phyloP scores from a whole-genome alignment of 2,329 filamentous ascomycete genomes.

The Fusarium globosum region DNA sequence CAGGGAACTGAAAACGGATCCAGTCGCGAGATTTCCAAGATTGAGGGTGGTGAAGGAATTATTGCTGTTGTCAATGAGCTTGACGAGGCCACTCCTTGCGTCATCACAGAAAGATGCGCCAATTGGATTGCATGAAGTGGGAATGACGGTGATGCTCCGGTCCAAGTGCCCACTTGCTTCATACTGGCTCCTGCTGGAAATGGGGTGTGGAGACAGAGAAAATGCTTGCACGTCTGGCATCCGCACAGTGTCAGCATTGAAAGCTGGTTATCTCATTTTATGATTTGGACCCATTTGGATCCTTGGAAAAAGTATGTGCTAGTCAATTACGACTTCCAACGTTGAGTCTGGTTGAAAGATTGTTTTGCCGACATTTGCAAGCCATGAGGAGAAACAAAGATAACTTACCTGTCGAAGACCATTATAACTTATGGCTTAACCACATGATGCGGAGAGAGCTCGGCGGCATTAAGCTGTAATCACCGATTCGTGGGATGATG shows the following conservation, averaged over 20 bases:
- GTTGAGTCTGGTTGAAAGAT: background rate
- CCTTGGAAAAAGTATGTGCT: background rate
- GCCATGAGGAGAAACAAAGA: background rate
- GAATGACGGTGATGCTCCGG: conserved; percentile 41
- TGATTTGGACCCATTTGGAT: conserved; percentile 2
- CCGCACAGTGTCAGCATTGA: conserved; percentile 39
- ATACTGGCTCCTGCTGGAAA: conserved; percentile 27
- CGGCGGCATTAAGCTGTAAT: background rate
- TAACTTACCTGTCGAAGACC: background rate
- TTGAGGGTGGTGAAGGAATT: conserved; percentile 27
- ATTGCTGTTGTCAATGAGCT: conserved; percentile 24
- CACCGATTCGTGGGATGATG: conserved; percentile 21
- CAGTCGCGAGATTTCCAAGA: conserved; percentile 14
- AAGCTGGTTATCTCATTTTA: conserved; percentile 4
- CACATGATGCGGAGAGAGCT: background rate
- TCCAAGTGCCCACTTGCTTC: conserved; percentile 16
- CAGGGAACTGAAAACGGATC: conserved; percentile 18
- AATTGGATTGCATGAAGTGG: conserved; percentile 34
- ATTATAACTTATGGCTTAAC: background rate
- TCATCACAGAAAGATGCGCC: conserved; percentile 39
- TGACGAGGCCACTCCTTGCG: conserved; percentile 39
- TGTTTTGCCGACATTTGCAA: conserved; percentile 12
- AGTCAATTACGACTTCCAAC: background rate
- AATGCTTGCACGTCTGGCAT: conserved; percentile 12
- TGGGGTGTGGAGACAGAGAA: conserved; percentile 34